Evolutionary conservation across 148 eudicot genomes (phyloP), one percentile per base, ranked within the genome.

Genomic region (Chenopodium album): DNA sequence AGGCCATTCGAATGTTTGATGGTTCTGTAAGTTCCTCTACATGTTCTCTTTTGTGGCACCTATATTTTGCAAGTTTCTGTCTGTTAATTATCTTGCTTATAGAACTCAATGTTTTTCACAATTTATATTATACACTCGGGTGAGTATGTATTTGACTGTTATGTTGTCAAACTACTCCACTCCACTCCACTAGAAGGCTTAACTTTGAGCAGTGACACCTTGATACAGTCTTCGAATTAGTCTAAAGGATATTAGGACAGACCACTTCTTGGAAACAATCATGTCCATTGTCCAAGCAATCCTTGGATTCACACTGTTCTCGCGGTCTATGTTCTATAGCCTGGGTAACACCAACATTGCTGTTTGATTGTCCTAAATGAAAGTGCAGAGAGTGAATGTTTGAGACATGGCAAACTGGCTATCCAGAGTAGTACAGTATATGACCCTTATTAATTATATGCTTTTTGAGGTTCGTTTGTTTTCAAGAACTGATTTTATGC

Each of bases 1-100:
- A 89, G 80, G 98, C 94, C 12, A 90, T 95, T 82, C 90, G 90
- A 37, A 85, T 93, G 95, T 93, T 89, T 80, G 89, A 93, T 86
- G 96, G 93, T 79, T 84, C 94, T 84, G 99, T 95, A 92, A 92
- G 99, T 87, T 34, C 83, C 64, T 78, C 73, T 68, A 23, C 47
- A 50, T 50, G 54, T 50, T 50, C 13, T 50, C 13, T 50, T 50
- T 50, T 50, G 52, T 48, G 52, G 12, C 13, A 14, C 52, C 52
- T 48, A 9, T 48, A 48, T 48, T 48, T 48, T 48, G 22, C 17
- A 56, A 56, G 62, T 56, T 13, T 56, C 4, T 17, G 20, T 13
- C 62, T 56, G 62, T 4, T 56, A 12, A 17, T 56, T 17, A 41
- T 6, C 62, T 56, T 56, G 60, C 60, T 41, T 41, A 41, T 5